Evolutionary conservation across 441 rosid genomes (phyloP).

Genomic region (Erodium chrysanthum): DNA sequence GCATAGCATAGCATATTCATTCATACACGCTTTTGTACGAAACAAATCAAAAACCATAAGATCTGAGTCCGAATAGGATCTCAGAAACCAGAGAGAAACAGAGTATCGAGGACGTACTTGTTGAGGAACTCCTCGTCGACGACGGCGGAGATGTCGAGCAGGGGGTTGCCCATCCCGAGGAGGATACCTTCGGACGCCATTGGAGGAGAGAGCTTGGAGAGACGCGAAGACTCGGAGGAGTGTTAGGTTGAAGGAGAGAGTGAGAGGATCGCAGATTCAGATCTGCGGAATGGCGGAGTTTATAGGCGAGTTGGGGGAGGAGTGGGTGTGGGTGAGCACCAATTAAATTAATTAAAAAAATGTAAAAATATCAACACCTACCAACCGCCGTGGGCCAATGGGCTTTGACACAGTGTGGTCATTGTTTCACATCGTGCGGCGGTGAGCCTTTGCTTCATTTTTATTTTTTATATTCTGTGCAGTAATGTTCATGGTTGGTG

Average conservation of each 20-base stretch:
- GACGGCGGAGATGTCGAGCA: conserved; percentile 9
- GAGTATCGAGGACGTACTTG: neutral
- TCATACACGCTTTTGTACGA: no score
- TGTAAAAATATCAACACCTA: neutral
- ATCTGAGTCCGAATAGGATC: neutral
- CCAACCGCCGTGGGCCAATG: neutral
- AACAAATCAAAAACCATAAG: neutral
- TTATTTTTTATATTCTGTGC: no score
- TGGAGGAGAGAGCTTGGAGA: neutral
- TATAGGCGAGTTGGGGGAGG: neutral
- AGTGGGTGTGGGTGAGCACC: neutral
- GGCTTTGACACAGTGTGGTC: neutral
- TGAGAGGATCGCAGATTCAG: neutral
- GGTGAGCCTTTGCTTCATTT: neutral
- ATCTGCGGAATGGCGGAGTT: neutral
- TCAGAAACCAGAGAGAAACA: neutral
- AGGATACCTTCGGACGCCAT: conserved; percentile 3
- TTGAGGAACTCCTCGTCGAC: conserved; percentile 4
- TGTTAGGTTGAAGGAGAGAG: neutral
- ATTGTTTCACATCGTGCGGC: neutral
- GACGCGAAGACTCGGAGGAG: neutral
- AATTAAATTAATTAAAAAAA: no score
- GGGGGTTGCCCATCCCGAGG: conserved; percentile 2
- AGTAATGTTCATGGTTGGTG: neutral
- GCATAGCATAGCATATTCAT: neutral